These are phyloP conservation scores for Plasmodium ovale DNA, from an alignment of 169 alveolate genomes.

Conservation along the genomic window DNA sequence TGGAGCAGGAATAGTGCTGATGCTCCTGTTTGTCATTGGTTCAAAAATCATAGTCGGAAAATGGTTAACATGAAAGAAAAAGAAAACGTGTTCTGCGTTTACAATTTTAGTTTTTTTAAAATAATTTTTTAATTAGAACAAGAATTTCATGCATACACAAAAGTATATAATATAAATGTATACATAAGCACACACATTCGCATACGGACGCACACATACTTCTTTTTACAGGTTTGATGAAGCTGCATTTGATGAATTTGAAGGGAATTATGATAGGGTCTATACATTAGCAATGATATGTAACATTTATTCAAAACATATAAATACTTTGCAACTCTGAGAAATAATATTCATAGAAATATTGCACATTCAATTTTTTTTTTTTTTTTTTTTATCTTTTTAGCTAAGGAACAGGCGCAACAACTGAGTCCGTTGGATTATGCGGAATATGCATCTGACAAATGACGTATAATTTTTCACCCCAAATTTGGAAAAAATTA, in stretches of 20 bases:
- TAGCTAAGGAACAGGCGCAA: conserved; percentile 31
- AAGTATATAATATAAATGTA: background rate
- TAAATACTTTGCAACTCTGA: background rate
- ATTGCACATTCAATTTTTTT: background rate
- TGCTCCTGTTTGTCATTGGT: conserved; percentile 70
- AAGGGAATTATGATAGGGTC: conserved; percentile 51
- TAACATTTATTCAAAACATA: conserved; percentile 23
- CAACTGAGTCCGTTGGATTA: background rate
- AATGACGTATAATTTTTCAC: no score
- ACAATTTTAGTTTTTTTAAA: background rate
- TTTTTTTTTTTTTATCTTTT: conserved; percentile 8
- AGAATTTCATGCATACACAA: background rate
- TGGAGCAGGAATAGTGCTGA: conserved; percentile 70
- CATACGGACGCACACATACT: background rate
- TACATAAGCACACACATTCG: background rate
- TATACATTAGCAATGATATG: conserved; percentile 71
- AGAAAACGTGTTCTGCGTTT: background rate
- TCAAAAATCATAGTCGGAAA: conserved; percentile 30
- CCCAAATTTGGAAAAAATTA: no score
- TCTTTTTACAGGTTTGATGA: conserved; percentile 38
- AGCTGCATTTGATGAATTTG: conserved; percentile 61
- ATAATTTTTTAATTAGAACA: background rate
- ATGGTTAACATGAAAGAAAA: conserved; percentile 16
- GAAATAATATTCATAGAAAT: background rate
- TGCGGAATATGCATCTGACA: conserved; percentile 17